Percentiles rank a stretch among this genome's conserved stretches.
phyloP scores from a whole-genome alignment of 2,329 filamentous ascomycete genomes.

The Cladosporium sp. region DNA sequence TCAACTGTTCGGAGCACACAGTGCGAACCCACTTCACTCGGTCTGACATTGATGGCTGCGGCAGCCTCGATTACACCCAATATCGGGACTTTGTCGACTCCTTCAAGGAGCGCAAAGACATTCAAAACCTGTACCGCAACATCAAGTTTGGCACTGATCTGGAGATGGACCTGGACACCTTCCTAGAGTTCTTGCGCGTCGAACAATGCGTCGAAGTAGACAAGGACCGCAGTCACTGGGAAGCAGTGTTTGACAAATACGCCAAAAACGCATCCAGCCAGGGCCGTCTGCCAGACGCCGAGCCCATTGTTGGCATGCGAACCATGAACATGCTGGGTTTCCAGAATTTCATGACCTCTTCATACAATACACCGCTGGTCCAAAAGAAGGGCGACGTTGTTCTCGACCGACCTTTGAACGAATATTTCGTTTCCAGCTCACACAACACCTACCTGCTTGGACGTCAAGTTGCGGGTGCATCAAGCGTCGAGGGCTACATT shows the following conservation, averaged over 20 bases:
- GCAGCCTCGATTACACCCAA: constrained; percentile 68
- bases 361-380: constrained; percentile 24
- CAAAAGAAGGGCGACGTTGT: constrained; percentile 23
- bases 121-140: constrained; percentile 66
- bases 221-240: constrained; percentile 61
- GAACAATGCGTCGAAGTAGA: constrained; percentile 73
- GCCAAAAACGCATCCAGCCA: constrained; percentile 30
- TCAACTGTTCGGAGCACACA: constrained; percentile 75
- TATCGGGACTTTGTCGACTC: constrained; percentile 79
- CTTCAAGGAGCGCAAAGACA: constrained; percentile 79
- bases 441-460: constrained; percentile 97
- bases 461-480: constrained; percentile 81
- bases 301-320: constrained; percentile 42
- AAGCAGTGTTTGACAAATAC: constrained; percentile 56
- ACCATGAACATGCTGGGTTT: constrained; percentile 76
- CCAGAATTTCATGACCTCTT: constrained; percentile 69
- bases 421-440: constrained; percentile 97
- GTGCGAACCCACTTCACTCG: constrained; percentile 69
- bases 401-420: constrained; percentile 83
- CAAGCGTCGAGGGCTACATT: constrained; percentile 94
- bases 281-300: constrained; percentile 38
- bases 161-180: constrained; percentile 66
- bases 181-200: constrained; percentile 67
- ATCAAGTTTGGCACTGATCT: constrained; percentile 46
- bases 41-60: constrained; percentile 61